Evolutionary conservation across 345 rosid genomes (phyloP).

Genomic region (Citrus unshiu): DNA sequence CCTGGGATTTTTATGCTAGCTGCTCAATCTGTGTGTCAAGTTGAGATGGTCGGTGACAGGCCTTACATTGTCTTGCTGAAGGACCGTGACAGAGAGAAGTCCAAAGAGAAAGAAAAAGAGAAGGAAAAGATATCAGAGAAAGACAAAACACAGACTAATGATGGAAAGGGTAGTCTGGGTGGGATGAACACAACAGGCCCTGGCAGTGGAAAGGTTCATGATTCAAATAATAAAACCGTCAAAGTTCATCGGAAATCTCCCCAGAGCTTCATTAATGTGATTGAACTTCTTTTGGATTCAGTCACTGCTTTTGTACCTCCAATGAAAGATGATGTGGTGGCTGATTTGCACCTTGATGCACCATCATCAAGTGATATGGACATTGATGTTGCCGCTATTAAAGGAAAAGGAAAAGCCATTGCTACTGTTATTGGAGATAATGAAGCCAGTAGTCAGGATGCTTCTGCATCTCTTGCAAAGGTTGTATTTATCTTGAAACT

Average conservation of each 20-base stretch:
- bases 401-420: constrained; percentile 90
- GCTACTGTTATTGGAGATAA: constrained; percentile 55
- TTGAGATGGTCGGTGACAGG: constrained; percentile 96
- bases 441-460: constrained; percentile 50
- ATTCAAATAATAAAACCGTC: constrained; percentile 57
- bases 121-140: constrained; percentile 61
- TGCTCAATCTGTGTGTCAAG: constrained; percentile 76
- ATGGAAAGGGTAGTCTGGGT: constrained; percentile 58
- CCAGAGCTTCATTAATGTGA: constrained; percentile 70
- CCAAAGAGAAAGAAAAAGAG: constrained; percentile 69
- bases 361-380: constrained; percentile 74
- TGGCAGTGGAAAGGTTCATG: constrained; percentile 47
- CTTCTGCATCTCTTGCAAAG: constrained; percentile 77
- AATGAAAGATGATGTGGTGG: constrained; percentile 40
- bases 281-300: constrained; percentile 86
- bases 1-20: constrained; percentile 79
- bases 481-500: constrained; percentile 85
- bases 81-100: constrained; percentile 82
- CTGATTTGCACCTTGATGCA: constrained; percentile 29
- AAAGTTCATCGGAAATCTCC: constrained; percentile 78
- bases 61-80: constrained; percentile 78
- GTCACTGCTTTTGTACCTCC: constrained; percentile 65
- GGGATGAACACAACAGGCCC: constrained; percentile 24
- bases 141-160: constrained; percentile 50
- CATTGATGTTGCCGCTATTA: constrained; percentile 70